Percentiles rank a stretch among this genome's conserved stretches.
phyloP scores from a whole-genome alignment of 1,139 yeast species.

The Kodamaea plutei region DNA sequence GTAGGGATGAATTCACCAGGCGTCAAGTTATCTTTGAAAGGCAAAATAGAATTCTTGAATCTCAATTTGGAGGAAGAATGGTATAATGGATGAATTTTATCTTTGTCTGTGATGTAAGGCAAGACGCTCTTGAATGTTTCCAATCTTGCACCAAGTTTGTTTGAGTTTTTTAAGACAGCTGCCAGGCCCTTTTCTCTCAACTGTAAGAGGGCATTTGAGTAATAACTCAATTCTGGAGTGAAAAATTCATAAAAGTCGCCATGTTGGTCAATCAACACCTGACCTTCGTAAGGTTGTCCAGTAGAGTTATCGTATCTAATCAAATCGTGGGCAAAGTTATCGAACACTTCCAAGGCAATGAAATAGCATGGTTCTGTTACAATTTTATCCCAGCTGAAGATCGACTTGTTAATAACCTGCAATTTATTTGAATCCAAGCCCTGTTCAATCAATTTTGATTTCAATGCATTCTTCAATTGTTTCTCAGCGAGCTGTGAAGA shows the following conservation, averaged over 20 bases:
- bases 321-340: slow-evolving; percentile 80
- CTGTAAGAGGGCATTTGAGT: slow-evolving; percentile 52
- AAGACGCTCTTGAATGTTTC: slow-evolving; percentile 26
- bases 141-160: slow-evolving; percentile 18
- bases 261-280: slow-evolving; percentile 66
- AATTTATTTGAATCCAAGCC: slow-evolving; percentile 49
- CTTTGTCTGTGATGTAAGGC: slow-evolving; percentile 30
- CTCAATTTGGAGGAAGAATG: slow-evolving; percentile 31
- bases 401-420: slow-evolving; percentile 66
- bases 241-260: slow-evolving; percentile 78
- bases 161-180: slow-evolving; percentile 28
- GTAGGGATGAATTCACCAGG: slow-evolving; percentile 84
- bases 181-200: slow-evolving; percentile 47
- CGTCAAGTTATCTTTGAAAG: slow-evolving; percentile 65
- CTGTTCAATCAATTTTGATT: slow-evolving; percentile 29
- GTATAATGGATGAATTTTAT: slow-evolving; percentile 37
- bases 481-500: slow-evolving; percentile 63
- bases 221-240: slow-evolving; percentile 62
- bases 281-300: slow-evolving; percentile 71
- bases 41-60: slow-evolving; percentile 36
- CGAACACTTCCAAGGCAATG: slow-evolving; percentile 80
- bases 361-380: slow-evolving; percentile 74
- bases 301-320: slow-evolving; percentile 69
- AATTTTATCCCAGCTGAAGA: slow-evolving; percentile 66
- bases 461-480: slow-evolving; percentile 44